Evolutionary conservation across 805 yeast genomes (phyloP), one percentile per base, ranked within the genome.

Genomic region (Henningerozyma blattae): DNA sequence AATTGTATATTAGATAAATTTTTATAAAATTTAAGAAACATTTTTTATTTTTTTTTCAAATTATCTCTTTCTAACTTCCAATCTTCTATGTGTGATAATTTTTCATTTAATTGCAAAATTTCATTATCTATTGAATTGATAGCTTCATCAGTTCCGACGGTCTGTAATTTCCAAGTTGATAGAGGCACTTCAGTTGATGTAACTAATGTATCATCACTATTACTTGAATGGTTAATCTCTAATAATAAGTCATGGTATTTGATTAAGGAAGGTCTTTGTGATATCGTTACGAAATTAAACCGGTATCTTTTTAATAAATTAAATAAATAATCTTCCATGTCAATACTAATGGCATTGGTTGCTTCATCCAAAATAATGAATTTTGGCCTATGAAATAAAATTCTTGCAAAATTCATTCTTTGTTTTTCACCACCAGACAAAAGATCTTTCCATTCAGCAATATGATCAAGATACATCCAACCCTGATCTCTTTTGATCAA

Each of bases 371-470:
- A 67, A 3, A 86, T 73, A 3, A 86, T 85, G 55, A 83, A 83
- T 52, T 71, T 69, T 31, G 94, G 94, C 34, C 71, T 70, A 52
- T 80, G 83, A 61, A 78, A 84, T 44, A 86, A 60, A 3, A 86
- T 71, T 46, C 95, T 68, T 0, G 96, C 95, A 62, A 86, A 81
- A 55, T 84, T 75, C 54, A 86, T 70, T 51, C 94, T 73, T 62
- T 86, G 96, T 58, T 84, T 78, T 55, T 86, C 96, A 37, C 96
- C 96, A n/a, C 96, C 96, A 57, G 91, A 79, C 43, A 86, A 68
- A n/a, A 86, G 79, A 52, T 81, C 93, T 48, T 77, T 77, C 95
- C 95, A 86, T 44, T 77, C 84, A 38, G 77, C 68, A 9, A 57
- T 45, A 4, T 65, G 51, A 41, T 66, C 61, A 22, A 65, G 52